phyloP scores from a whole-genome alignment of 345 rosid genomes.

The Turnera subulata region DNA sequence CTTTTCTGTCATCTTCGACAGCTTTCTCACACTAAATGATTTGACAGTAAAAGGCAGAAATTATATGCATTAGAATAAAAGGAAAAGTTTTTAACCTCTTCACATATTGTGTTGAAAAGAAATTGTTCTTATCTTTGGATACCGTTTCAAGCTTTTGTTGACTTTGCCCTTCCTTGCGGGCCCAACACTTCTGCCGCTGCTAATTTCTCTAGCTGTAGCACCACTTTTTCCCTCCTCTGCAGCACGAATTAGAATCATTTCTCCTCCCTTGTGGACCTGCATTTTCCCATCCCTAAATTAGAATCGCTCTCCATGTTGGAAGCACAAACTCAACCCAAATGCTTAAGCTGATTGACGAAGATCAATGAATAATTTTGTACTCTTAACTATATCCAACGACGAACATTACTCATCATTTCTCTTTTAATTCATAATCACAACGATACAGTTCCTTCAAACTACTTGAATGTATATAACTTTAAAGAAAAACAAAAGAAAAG shows the following conservation, averaged over 20 bases:
- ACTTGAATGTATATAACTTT: no score
- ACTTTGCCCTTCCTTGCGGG: conserved; percentile 44
- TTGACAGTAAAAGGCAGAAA: conserved; percentile 1
- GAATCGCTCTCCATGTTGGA: not conserved
- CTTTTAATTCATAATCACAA: no score
- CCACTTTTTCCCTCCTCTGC: conserved; percentile 45
- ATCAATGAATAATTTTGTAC: no score
- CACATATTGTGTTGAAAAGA: not conserved
- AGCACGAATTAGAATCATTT: conserved; percentile 53
- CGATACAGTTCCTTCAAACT: no score
- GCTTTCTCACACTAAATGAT: conserved; percentile 52
- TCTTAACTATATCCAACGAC: no score
- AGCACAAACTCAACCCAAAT: no score
- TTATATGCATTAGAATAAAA: not conserved
- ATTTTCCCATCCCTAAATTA: not conserved
- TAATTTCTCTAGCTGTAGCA: conserved; percentile 22
- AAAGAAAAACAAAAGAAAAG: no score
- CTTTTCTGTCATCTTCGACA: conserved; percentile 73
- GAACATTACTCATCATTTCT: no score
- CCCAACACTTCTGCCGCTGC: conserved; percentile 30
- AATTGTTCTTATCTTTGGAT: conserved; percentile 18
- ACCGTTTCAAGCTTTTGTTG: conserved; percentile 82
- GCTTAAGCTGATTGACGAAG: no score
- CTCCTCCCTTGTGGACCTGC: conserved; percentile 78
- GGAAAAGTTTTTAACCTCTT: not conserved